Evolutionary conservation across 306 rosid species (phyloP).

Genomic region (Lagenaria siceraria): DNA sequence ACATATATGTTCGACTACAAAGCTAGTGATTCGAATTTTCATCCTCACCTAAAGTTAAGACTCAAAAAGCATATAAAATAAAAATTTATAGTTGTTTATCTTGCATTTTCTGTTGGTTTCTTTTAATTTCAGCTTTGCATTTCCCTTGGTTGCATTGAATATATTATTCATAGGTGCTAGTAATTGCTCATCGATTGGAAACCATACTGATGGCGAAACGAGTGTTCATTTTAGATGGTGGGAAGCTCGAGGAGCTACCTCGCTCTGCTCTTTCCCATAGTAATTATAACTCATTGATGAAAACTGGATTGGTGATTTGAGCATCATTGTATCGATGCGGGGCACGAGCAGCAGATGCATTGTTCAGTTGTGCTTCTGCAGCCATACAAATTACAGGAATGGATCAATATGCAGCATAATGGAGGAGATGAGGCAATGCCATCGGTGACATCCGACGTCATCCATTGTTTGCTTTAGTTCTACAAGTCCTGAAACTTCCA

Average conservation of each 20-base stretch:
- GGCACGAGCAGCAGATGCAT: too few relatives aligned
- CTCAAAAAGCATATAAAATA: too few relatives aligned
- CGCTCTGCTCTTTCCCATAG: conserved; percentile 25
- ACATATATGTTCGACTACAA: too few relatives aligned
- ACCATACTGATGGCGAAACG: conserved; percentile 79
- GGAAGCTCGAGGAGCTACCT: conserved; percentile 62
- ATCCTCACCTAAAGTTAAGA: too few relatives aligned
- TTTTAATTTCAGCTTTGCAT: background rate
- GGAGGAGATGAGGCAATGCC: background rate
- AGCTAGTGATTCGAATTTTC: too few relatives aligned
- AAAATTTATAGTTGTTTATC: too few relatives aligned
- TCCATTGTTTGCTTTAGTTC: background rate
- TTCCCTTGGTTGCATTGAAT: background rate
- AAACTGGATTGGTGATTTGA: conserved; percentile 44
- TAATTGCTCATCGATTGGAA: conserved; percentile 82
- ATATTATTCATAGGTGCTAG: conserved; percentile 46
- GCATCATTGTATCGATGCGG: background rate
- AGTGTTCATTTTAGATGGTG: conserved; percentile 46
- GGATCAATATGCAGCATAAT: background rate
- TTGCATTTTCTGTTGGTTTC: background rate
- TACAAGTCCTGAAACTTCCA: background rate
- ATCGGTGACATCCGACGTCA: background rate
- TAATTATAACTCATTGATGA: conserved; percentile 19
- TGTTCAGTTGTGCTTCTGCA: background rate
- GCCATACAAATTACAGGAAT: background rate